Conservation (phyloP, 352 stramenopile genomes). For the Phytophthora meadii region DNA sequence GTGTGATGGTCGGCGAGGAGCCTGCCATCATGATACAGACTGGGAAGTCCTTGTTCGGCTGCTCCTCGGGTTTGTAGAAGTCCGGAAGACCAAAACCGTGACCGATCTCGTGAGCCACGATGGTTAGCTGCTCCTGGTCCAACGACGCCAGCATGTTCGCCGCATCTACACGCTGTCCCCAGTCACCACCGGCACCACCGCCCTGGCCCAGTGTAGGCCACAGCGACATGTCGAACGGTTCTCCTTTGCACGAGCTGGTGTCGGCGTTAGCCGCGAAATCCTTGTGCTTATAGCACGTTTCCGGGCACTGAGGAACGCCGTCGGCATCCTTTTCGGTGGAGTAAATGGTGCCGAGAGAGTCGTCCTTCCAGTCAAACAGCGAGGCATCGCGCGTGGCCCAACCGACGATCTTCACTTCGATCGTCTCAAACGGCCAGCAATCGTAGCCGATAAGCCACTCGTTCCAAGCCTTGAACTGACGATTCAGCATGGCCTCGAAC, state of each 20-base stretch:
- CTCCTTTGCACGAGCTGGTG: constrained; percentile 46
- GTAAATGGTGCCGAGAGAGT: constrained; percentile 44
- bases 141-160: constrained; percentile 38
- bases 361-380: constrained; percentile 50
- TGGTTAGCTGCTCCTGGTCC: constrained; percentile 35
- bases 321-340: constrained; percentile 21
- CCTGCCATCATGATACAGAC: constrained; percentile 38
- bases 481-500: constrained; percentile 55
- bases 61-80: constrained; percentile 28
- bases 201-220: constrained; percentile 49
- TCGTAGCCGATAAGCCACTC: constrained; percentile 41
- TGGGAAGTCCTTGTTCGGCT: constrained; percentile 27
- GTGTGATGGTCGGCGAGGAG: constrained; percentile 28
- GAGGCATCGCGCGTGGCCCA: constrained; percentile 42
- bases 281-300: constrained; percentile 53
- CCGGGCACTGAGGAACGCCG: constrained; percentile 29
- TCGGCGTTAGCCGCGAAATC: constrained; percentile 38
- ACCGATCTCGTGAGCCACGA: constrained; percentile 55
- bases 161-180: constrained; percentile 47
- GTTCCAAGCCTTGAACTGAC: constrained; percentile 36
- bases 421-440: constrained; percentile 48
- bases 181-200: constrained; percentile 37
- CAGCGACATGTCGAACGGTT: constrained; percentile 53
- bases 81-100: constrained; percentile 38
- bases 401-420: constrained; percentile 52